Evolutionary conservation across 306 rosid species (phyloP).

Genomic region (Glycine tomentella): DNA sequence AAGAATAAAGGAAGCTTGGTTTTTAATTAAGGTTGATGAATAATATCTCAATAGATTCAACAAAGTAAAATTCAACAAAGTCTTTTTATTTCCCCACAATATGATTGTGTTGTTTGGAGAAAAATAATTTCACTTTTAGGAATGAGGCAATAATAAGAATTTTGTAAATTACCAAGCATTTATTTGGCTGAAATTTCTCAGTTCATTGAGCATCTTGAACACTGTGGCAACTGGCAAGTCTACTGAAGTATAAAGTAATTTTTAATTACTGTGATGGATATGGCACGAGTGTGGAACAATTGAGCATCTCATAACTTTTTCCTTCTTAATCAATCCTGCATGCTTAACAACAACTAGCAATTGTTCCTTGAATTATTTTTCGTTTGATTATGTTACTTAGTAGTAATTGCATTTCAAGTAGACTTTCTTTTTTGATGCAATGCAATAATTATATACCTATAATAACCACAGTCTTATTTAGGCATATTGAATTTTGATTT

Average conservation of each 20-base stretch:
- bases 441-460: too few species aligned
- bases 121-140: not conserved
- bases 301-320: not conserved
- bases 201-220: constrained; percentile 24
- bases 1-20: not conserved
- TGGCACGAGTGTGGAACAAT: not conserved
- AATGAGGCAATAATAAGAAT: not conserved
- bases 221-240: not conserved
- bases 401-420: not conserved
- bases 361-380: not conserved
- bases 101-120: too few species aligned
- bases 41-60: not conserved
- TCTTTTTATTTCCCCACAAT: too few species aligned
- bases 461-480: too few species aligned
- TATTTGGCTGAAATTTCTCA: not conserved
- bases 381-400: too few species aligned
- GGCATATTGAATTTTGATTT: too few species aligned
- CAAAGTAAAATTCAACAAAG: not conserved
- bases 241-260: not conserved
- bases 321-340: not conserved
- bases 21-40: not conserved
- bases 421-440: too few species aligned
- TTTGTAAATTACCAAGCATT: too few species aligned
- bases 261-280: not conserved
- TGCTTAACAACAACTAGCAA: not conserved